Evolutionary conservation across 2,329 filamentous ascomycete genomes (phyloP).

Genomic region (Trichoderma sp.): DNA sequence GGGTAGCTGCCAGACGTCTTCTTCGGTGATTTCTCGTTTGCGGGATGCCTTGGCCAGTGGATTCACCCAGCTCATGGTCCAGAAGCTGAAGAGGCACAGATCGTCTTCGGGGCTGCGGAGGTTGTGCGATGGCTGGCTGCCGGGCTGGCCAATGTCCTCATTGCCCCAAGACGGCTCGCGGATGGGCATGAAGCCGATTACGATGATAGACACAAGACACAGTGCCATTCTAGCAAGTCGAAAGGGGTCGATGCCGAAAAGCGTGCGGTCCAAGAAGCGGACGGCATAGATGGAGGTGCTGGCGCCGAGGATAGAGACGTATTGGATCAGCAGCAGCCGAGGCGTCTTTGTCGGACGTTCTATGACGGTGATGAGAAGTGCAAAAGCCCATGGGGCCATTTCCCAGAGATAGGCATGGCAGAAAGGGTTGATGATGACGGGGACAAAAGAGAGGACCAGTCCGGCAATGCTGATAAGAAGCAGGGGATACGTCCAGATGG

Average conservation of each 20-base stretch:
- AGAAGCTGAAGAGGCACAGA: constrained; percentile 78
- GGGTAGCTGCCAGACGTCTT: constrained; percentile 80
- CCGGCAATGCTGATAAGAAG: constrained; percentile 42
- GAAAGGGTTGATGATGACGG: constrained; percentile 38
- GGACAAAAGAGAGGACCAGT: constrained; percentile 40
- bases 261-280: constrained; percentile 37
- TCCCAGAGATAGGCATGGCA: constrained; percentile 40
- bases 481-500: constrained; percentile 46
- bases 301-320: constrained; percentile 42
- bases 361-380: constrained; percentile 43
- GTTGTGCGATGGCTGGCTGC: constrained; percentile 37
- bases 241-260: constrained; percentile 34
- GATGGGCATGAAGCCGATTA: constrained; percentile 45
- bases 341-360: constrained; percentile 49
- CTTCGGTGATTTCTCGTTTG: constrained; percentile 69
- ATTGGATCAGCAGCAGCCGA: constrained; percentile 46
- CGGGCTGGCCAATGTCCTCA: constrained; percentile 39
- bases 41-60: constrained; percentile 71
- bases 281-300: constrained; percentile 39
- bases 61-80: constrained; percentile 81
- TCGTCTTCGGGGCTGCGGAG: constrained; percentile 79
- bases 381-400: constrained; percentile 46
- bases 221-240: constrained; percentile 35
- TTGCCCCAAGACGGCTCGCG: constrained; percentile 43
- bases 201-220: constrained; percentile 35